Conservation (phyloP, 2,329 filamentous ascomycete species). For the Venturia carpophila region DNA sequence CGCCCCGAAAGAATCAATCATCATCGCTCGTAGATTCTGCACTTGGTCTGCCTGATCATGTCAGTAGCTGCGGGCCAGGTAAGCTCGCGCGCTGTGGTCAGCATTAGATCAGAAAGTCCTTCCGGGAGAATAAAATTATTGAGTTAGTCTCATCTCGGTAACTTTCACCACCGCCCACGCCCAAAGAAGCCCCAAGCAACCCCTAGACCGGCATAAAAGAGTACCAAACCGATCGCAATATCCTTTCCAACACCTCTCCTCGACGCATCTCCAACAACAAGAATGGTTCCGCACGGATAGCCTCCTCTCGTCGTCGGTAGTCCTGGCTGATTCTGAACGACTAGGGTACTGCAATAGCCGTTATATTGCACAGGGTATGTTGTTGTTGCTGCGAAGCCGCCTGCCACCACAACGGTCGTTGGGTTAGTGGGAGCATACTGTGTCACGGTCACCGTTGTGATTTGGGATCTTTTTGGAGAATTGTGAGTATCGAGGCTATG, state of each 20-base stretch:
- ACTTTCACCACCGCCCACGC: neutral
- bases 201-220: neutral
- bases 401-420: constrained; percentile 1
- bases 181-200: neutral
- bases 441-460: constrained; percentile 7
- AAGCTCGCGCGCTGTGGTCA: too few relatives aligned
- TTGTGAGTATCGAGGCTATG: neutral
- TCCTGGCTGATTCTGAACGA: constrained; percentile 28
- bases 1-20: too few relatives aligned
- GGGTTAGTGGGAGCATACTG: neutral
- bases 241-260: neutral
- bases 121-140: neutral
- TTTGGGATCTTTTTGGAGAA: constrained; percentile 2
- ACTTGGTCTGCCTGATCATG: too few relatives aligned
- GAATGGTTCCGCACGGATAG: constrained; percentile 30
- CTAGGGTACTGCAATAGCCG: constrained; percentile 32
- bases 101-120: too few relatives aligned
- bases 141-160: too few relatives aligned
- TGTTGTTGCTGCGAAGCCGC: neutral
- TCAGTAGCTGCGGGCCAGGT: too few relatives aligned
- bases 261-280: constrained; percentile 26
- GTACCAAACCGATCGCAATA: neutral
- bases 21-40: too few relatives aligned
- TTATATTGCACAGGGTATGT: constrained; percentile 20
- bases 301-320: constrained; percentile 29